These are phyloP conservation scores for Suhomyces chickasaworum DNA, from an alignment of 1,139 yeast species.

Conservation along the genomic window DNA sequence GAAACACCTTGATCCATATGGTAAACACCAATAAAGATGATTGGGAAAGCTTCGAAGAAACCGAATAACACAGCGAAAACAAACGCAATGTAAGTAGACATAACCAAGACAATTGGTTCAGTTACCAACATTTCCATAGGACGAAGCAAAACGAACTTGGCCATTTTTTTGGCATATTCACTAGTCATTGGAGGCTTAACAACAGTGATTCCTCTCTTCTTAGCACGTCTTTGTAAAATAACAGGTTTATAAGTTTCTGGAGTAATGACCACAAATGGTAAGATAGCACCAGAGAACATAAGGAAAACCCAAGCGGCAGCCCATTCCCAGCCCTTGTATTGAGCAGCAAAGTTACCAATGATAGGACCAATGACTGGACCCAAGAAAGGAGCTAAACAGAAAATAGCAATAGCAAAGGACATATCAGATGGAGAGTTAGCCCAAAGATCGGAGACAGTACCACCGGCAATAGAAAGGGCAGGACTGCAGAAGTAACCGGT, in stretches of 20 bases:
- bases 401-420: slow-evolving; percentile 70
- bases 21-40: slow-evolving; percentile 66
- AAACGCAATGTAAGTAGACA: slow-evolving; percentile 69
- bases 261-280: slow-evolving; percentile 56
- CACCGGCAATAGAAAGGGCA: slow-evolving; percentile 84
- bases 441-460: slow-evolving; percentile 79
- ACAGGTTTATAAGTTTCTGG: slow-evolving; percentile 75
- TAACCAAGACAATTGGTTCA: slow-evolving; percentile 70
- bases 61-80: slow-evolving; percentile 76
- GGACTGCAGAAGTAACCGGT: slow-evolving; percentile 84
- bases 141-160: slow-evolving; percentile 53
- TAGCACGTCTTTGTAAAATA: slow-evolving; percentile 58
- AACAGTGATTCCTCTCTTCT: slow-evolving; percentile 55
- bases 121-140: slow-evolving; percentile 65
- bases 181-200: slow-evolving; percentile 30
- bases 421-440: slow-evolving; percentile 52
- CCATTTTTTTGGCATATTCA: slow-evolving; percentile 26
- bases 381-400: slow-evolving; percentile 69
- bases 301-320: slow-evolving; percentile 70
- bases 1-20: slow-evolving; percentile 59
- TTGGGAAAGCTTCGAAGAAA: slow-evolving; percentile 76
- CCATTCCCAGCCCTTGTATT: slow-evolving; percentile 75
- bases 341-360: slow-evolving; percentile 77
- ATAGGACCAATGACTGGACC: slow-evolving; percentile 87
- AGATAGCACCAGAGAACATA: slow-evolving; percentile 67